Conservation (phyloP, 768 basidiomycete genomes). For the Mycena olivaceomarginata region DNA sequence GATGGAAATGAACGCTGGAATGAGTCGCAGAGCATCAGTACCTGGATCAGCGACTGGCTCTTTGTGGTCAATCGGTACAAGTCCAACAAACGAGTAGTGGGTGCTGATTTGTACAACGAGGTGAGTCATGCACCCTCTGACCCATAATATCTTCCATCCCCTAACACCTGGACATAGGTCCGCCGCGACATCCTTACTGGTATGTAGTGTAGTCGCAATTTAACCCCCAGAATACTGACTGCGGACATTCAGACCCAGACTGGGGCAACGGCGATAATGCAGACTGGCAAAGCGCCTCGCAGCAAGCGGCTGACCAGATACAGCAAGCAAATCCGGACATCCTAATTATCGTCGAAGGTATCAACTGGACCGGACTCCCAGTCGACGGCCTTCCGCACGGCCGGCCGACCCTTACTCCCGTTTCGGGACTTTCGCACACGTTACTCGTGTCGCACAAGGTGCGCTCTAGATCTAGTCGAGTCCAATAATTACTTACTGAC, state of each 20-base stretch:
- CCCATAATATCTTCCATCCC: not conserved
- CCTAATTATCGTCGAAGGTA: conserved; percentile 44
- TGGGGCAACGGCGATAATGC: conserved; percentile 39
- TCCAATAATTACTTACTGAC: not conserved
- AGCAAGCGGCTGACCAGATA: conserved; percentile 35
- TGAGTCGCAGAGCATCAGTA: conserved; percentile 32
- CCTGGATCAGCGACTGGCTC: conserved; percentile 40
- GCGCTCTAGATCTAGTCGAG: not conserved
- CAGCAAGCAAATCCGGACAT: conserved; percentile 38
- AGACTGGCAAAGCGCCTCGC: conserved; percentile 41
- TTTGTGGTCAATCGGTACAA: conserved; percentile 38
- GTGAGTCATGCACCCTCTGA: not conserved
- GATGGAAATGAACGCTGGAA: conserved; percentile 45
- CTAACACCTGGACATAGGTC: conserved; percentile 17
- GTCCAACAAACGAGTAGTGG: conserved; percentile 33
- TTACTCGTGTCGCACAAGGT: conserved; percentile 39
- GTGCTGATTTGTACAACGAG: conserved; percentile 37
- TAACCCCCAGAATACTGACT: too few relatives aligned
- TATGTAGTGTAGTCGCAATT: not conserved
- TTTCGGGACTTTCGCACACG: conserved; percentile 34
- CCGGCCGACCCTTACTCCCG: conserved; percentile 40
- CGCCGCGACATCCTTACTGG: conserved; percentile 35
- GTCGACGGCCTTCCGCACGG: conserved; percentile 42
- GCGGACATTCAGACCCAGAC: conserved; percentile 23
- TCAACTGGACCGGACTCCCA: conserved; percentile 45